phyloP scores from a whole-genome alignment of 495 filamentous ascomycete species.

The Trichoderma reesei region DNA sequence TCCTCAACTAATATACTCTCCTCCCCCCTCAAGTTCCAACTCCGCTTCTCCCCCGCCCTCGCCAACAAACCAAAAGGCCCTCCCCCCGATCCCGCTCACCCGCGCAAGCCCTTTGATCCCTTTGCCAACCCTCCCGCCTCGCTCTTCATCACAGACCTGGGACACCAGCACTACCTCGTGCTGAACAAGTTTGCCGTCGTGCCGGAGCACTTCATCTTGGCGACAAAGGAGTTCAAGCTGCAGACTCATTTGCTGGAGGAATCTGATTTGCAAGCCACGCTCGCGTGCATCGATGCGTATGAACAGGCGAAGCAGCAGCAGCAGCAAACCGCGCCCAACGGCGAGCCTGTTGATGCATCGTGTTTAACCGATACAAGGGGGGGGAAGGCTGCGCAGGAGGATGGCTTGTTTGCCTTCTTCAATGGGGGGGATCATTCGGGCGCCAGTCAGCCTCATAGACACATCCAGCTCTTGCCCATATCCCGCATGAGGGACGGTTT shows the following conservation, averaged over 20 bases:
- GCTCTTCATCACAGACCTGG: constrained; percentile 52
- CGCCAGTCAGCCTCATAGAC: constrained; percentile 69
- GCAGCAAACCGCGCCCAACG: too few species aligned
- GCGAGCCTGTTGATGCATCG: constrained; percentile 20
- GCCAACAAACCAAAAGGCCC: constrained; percentile 55
- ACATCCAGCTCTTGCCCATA: constrained; percentile 68
- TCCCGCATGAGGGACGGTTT: constrained; percentile 52
- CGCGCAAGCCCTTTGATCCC: constrained; percentile 46
- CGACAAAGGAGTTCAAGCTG: constrained; percentile 52
- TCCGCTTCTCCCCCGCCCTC: constrained; percentile 64
- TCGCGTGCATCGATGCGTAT: constrained; percentile 56
- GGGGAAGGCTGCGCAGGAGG: constrained; percentile 14
- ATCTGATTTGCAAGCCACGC: constrained; percentile 55
- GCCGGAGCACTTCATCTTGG: constrained; percentile 68
- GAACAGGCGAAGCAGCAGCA: constrained; percentile 17
- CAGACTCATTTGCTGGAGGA: constrained; percentile 61
- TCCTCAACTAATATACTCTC: too few species aligned
- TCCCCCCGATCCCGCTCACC: constrained; percentile 29
- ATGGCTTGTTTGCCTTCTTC: constrained; percentile 66
- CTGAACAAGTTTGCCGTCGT: constrained; percentile 80
- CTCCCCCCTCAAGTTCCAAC: too few species aligned
- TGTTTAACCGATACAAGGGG: neutral
- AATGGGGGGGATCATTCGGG: constrained; percentile 72
- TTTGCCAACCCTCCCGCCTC: constrained; percentile 57
- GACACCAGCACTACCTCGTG: constrained; percentile 52